Evolutionary conservation across 257 asterid genomes (phyloP).

Genomic region (Penstemon eatonii): DNA sequence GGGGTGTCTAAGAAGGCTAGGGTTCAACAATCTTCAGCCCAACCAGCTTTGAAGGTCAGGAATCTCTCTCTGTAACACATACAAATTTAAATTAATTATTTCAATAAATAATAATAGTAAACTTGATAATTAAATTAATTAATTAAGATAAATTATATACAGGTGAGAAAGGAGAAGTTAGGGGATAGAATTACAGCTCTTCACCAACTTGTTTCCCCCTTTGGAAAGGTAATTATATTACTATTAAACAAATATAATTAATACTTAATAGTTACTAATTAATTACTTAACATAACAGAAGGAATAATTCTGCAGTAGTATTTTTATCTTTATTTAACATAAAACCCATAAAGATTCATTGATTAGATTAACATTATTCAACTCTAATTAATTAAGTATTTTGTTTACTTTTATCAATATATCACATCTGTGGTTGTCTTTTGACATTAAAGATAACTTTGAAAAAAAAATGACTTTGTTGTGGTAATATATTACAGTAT

Average conservation of each 20-base stretch:
- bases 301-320: constrained; percentile 24
- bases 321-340: constrained; percentile 26
- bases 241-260: not conserved
- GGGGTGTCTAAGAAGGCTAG: constrained; percentile 89
- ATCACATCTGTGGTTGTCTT: constrained; percentile 46
- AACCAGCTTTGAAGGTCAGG: constrained; percentile 82
- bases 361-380: not conserved
- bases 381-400: no score
- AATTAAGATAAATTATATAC: constrained; percentile 9
- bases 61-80: constrained; percentile 17
- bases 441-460: constrained; percentile 37
- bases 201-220: constrained; percentile 97
- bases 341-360: constrained; percentile 34
- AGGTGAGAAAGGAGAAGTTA: constrained; percentile 94
- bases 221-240: constrained; percentile 71
- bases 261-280: not conserved
- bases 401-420: no score
- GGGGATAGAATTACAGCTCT: constrained; percentile 96
- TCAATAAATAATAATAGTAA: no score
- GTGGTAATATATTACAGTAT: not conserved
- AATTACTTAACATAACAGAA: constrained; percentile 10
- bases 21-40: constrained; percentile 78
- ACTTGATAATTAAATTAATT: no score
- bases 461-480: constrained; percentile 40
- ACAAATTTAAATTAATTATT: no score